Conservation (phyloP, 2,329 filamentous ascomycete genomes). For the Knoxdaviesia proteae region DNA sequence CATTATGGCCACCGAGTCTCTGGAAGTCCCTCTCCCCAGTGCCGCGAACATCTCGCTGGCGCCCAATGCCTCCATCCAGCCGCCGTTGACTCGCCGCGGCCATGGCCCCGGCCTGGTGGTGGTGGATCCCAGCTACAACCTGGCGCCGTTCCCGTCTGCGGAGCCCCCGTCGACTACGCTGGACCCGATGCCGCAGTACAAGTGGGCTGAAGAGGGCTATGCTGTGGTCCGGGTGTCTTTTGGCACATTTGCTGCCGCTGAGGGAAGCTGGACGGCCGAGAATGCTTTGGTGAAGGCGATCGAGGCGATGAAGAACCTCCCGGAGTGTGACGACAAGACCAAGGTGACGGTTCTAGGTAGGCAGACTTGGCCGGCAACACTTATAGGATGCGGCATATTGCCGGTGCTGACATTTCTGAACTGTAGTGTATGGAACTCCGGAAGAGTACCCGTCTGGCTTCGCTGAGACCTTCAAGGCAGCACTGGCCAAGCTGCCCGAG, state of each 20-base stretch:
- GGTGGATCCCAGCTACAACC: slow-evolving; percentile 6
- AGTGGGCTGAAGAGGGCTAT: slow-evolving; percentile 17
- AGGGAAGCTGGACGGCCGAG: background rate
- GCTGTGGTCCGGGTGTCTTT: slow-evolving; percentile 8
- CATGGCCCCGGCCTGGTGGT: slow-evolving; percentile 14
- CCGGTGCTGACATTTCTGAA: too few relatives aligned
- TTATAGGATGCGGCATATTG: background rate
- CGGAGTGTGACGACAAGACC: slow-evolving; percentile 14
- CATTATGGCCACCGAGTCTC: too few relatives aligned
- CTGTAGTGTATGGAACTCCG: background rate
- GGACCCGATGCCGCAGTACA: slow-evolving; percentile 10
- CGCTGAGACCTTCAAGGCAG: background rate
- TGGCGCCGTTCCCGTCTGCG: background rate
- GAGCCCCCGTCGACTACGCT: slow-evolving; percentile 3
- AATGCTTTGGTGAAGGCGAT: slow-evolving; percentile 6
- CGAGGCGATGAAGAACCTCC: slow-evolving; percentile 7
- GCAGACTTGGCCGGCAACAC: background rate
- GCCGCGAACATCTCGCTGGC: background rate
- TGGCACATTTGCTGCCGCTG: background rate
- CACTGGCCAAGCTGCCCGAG: background rate
- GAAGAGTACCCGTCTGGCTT: slow-evolving; percentile 1
- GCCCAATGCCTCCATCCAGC: slow-evolving; percentile 6
- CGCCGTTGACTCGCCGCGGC: slow-evolving; percentile 12
- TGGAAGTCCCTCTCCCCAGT: background rate
- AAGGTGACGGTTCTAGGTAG: slow-evolving; percentile 18